Evolutionary conservation across 257 asterid species (phyloP).

Genomic region (Nicotiana paniculata): DNA sequence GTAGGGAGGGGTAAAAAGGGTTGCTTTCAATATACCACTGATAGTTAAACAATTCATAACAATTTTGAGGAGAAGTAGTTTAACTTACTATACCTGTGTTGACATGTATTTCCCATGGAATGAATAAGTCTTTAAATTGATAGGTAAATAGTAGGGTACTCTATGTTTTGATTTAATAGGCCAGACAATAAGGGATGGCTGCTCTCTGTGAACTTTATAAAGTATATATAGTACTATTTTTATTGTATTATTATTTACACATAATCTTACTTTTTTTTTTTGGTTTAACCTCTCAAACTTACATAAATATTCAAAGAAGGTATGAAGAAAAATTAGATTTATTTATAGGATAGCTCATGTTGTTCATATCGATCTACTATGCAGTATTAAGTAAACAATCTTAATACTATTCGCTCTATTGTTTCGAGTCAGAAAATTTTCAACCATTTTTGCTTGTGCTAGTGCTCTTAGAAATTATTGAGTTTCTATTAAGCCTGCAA

Average conservation of each 20-base stretch:
- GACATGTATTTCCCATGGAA: not conserved
- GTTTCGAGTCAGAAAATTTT: no score
- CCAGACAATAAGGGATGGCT: slow-evolving; percentile 33
- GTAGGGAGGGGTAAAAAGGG: not conserved
- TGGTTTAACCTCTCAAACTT: not conserved
- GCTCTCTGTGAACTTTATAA: slow-evolving; percentile 16
- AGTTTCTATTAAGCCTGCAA: not conserved
- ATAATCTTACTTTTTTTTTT: not conserved
- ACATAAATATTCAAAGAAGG: not conserved
- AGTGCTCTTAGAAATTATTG: not conserved
- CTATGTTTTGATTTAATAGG: slow-evolving; percentile 9
- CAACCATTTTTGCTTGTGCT: not conserved
- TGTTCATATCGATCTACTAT: no score
- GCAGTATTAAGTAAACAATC: no score
- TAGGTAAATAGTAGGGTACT: not conserved
- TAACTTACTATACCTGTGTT: not conserved
- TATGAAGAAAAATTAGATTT: not conserved
- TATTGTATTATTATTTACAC: slow-evolving; percentile 4
- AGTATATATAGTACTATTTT: not conserved
- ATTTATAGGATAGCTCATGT: not conserved
- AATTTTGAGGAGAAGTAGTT: not conserved
- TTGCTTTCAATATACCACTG: not conserved
- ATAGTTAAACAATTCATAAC: not conserved
- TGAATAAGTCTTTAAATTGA: not conserved
- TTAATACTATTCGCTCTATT: no score